Evolutionary conservation across 139 green algal genomes (phyloP), one percentile per base, ranked within the genome.

Genomic region (Auxenochlorella protothecoides): DNA sequence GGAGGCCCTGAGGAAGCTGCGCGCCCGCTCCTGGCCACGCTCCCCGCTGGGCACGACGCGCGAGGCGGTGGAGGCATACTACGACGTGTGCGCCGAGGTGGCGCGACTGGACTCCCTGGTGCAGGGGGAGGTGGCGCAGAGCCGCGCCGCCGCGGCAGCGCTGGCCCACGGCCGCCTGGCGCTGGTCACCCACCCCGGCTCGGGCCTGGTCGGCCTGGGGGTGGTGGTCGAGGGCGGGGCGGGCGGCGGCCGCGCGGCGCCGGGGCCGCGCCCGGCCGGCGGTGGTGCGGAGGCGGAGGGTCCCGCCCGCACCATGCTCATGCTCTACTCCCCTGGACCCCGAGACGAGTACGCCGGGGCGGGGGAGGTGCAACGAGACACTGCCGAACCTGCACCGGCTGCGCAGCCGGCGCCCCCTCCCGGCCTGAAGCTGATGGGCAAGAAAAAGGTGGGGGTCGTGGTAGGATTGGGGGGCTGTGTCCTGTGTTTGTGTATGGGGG

Each of bases 151-250:
- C 15, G 79, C 88, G 70, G 67, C 76, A 27, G 76, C 86, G 13
- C 78, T 94, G 16, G 66, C 65, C 0, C 76, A 79, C 1, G 89
- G 89, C 4, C 74, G 89, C 9, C 55, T 88, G 55, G 78, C 94
- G 59, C 74, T 89, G 73, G 60, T 92, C 68, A 67, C 54, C 5
- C 57, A 69, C 64, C 5, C 55, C 81, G 67, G 55, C 61, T 84
- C 56, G 59, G 73, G 86, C 16, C 74, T 94, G 57, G 77, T 81
- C 0, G 87, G 94, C 78, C 71, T 91, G 9, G 87, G 80, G 0
- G 70, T 90, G 5, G 65, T 93, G 14, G 88, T 64, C 65, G 80
- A 70, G 12, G 54, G 56, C 59, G 54, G 27, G 63, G 53, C 12
- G 7, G 57, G 67, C 16, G 57, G n/a, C 11, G 67, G 57, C 55